Conservation (phyloP, 2,329 filamentous ascomycete genomes). For the Ophiostoma himal-ulmi region DNA sequence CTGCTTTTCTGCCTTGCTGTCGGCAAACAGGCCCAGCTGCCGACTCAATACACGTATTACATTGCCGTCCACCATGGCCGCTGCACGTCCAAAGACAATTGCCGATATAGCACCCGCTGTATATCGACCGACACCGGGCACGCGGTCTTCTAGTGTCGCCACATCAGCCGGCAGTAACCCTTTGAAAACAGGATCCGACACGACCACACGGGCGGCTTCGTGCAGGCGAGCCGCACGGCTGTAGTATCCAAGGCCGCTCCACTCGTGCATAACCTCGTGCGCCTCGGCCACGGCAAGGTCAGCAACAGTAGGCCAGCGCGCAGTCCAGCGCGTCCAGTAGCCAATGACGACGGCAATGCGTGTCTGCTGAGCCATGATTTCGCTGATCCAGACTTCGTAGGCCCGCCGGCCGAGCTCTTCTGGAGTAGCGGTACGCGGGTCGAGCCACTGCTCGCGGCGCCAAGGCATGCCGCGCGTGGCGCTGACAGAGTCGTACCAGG, state of each 20-base stretch:
- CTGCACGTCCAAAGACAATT: constrained; percentile 55
- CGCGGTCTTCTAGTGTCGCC: constrained; percentile 42
- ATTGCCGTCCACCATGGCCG: constrained; percentile 59
- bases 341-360: constrained; percentile 56
- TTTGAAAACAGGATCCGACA: constrained; percentile 36
- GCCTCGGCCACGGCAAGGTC: constrained; percentile 48
- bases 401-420: constrained; percentile 46
- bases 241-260: constrained; percentile 60
- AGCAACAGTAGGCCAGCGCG: constrained; percentile 53
- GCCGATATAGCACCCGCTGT: constrained; percentile 58
- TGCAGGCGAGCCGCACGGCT: constrained; percentile 57
- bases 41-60: constrained; percentile 56
- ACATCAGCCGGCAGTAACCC: constrained; percentile 47
- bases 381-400: constrained; percentile 62
- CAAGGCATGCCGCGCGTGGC: constrained; percentile 50
- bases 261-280: constrained; percentile 53
- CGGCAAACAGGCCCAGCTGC: constrained; percentile 52
- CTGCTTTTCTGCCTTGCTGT: constrained; percentile 51
- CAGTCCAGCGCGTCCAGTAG: constrained; percentile 60
- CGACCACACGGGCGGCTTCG: constrained; percentile 49
- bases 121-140: constrained; percentile 57
- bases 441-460: constrained; percentile 50
- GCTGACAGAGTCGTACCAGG: constrained; percentile 48
- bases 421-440: constrained; percentile 33
- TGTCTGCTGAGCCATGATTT: constrained; percentile 63